These are phyloP conservation scores for Lichtheimia ramosa DNA, from an alignment of 371 early-diverging fungal species.

Conservation along the genomic window DNA sequence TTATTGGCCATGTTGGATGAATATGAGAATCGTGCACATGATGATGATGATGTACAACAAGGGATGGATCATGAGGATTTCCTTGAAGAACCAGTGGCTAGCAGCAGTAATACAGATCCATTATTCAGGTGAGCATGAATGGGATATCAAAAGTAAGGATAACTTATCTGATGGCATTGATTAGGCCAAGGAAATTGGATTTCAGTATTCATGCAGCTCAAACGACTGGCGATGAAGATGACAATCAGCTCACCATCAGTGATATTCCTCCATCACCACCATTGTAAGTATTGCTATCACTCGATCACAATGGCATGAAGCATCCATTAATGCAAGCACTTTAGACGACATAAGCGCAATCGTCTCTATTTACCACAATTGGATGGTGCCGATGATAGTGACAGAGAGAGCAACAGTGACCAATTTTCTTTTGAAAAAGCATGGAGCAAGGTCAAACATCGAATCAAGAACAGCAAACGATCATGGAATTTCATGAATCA, in stretches of 20 bases:
- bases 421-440: not conserved
- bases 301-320: not conserved
- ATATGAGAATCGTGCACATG: not conserved
- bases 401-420: conserved; percentile 1
- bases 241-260: conserved; percentile 18
- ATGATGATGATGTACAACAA: conserved; percentile 11
- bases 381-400: conserved; percentile 52
- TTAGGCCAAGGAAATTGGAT: conserved; percentile 26
- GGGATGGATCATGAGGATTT: conserved; percentile 14
- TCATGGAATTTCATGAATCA: not conserved
- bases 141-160: too few species aligned
- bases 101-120: too few species aligned
- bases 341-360: conserved; percentile 5
- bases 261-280: conserved; percentile 20
- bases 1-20: not conserved
- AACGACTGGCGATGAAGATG: conserved; percentile 1
- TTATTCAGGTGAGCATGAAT: too few species aligned
- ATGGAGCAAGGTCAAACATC: too few species aligned
- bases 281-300: not conserved
- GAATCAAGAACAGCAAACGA: not conserved
- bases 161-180: not conserved
- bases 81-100: conserved; percentile 5
- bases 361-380: conserved; percentile 36
- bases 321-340: not conserved
- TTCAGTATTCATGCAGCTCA: conserved; percentile 18